Evolutionary conservation across 164 flowering plant genomes (phyloP).

Genomic region (Sedum album): DNA sequence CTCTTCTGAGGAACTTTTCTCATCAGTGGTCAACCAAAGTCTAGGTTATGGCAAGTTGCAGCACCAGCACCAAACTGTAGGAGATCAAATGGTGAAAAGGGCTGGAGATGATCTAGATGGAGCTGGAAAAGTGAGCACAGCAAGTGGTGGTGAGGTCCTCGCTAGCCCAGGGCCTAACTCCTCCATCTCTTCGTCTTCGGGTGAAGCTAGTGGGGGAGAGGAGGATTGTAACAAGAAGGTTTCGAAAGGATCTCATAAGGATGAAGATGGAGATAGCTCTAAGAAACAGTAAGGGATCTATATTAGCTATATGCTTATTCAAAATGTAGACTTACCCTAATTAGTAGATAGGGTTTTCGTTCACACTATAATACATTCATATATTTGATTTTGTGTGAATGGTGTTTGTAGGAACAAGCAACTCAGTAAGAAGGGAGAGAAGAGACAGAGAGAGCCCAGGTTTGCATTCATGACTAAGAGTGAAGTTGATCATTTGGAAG

Average conservation of each 20-base stretch:
- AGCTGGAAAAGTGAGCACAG: not conserved
- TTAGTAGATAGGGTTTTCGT: not conserved
- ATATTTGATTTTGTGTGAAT: not conserved
- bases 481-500: conserved; percentile 87
- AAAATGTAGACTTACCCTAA: not conserved
- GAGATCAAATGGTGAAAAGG: not conserved
- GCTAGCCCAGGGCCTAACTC: conserved; percentile 6
- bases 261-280: conserved; percentile 9
- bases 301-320: not conserved
- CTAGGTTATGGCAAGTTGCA: not conserved
- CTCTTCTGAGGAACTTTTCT: conserved; percentile 5
- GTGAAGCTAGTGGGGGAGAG: conserved; percentile 7
- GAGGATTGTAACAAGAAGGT: conserved; percentile 8
- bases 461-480: conserved; percentile 88
- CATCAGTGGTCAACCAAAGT: not conserved
- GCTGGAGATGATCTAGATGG: not conserved
- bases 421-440: conserved; percentile 56
- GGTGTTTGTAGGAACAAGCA: conserved; percentile 26
- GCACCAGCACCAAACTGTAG: not conserved
- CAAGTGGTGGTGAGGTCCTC: not conserved
- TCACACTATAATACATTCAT: not conserved
- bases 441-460: conserved; percentile 47
- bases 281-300: conserved; percentile 1
- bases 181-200: conserved; percentile 4
- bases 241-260: not conserved